A percentile compares a stretch with the other conserved stretches of the same genome.
Evolutionary conservation across 768 basidiomycete genomes (phyloP).

Genomic region (Amanita fuliginea): DNA sequence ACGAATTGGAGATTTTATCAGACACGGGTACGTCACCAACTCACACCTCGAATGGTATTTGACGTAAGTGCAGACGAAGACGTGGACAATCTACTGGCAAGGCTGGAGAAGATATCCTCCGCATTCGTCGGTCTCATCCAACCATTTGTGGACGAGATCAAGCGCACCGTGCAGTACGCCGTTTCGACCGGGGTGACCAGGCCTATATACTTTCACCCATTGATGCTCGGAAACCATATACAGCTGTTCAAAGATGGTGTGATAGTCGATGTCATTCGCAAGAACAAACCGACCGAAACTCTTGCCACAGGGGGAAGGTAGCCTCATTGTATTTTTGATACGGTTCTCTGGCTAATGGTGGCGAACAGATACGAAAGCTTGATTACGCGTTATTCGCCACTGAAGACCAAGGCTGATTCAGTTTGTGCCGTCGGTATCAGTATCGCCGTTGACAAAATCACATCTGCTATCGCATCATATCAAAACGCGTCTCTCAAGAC

Average conservation of each 20-base stretch:
- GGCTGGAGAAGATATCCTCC: conserved; percentile 52
- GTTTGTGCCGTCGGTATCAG: conserved; percentile 66
- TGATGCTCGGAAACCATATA: conserved; percentile 62
- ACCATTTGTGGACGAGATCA: conserved; percentile 49
- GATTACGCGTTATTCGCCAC: conserved; percentile 47
- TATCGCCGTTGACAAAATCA: conserved; percentile 72
- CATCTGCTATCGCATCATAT: conserved; percentile 53
- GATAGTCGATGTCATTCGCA: conserved; percentile 62
- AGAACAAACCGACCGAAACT: conserved; percentile 54
- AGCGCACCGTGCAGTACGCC: conserved; percentile 49
- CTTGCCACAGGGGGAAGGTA: conserved; percentile 79
- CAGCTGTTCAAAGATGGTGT: conserved; percentile 63
- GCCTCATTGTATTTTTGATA: not conserved
- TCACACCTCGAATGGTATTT: not conserved
- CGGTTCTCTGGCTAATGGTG: not conserved
- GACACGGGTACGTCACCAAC: conserved; percentile 37
- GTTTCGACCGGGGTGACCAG: conserved; percentile 49
- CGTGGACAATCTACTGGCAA: conserved; percentile 41
- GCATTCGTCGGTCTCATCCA: conserved; percentile 35
- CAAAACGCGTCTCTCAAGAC: conserved; percentile 60
- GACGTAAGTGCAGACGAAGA: conserved; percentile 37
- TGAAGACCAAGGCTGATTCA: conserved; percentile 40
- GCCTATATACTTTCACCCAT: conserved; percentile 57
- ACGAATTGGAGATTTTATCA: conserved; percentile 63
- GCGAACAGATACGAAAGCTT: conserved; percentile 57